Evolutionary conservation across 176 grass and related monocot genomes (phyloP), one percentile per base, ranked within the genome.

Genomic region (Musa itinerans): DNA sequence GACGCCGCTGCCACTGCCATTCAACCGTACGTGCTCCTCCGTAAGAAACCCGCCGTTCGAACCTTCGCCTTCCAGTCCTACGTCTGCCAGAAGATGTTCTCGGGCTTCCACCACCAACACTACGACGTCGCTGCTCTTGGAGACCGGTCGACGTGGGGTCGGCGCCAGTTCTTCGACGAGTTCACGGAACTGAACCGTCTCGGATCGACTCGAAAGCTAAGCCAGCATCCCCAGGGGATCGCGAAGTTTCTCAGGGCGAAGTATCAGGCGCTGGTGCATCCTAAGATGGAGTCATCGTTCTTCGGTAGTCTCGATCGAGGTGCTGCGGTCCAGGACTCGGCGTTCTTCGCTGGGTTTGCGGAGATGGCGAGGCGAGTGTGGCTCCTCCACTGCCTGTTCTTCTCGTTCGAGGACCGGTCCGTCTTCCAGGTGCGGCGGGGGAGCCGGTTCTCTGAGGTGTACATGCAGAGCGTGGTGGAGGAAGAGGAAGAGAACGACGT

Each of bases 371-470:
- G 89, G n/a, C 87, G 93, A n/a, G 83, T 96, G 0, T 96, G 93
- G 93, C 78, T 96, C 24, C 86, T 96, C 29, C 93, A 92, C 65
- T 96, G 89, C 73, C 88, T 96, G 65, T 92, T 96, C 87, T 96
- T 83, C 79, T 84, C 93, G 0, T 92, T 96, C 66, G 93, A 92
- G 78, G 74, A 48, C 11, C 78, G 76, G 4, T 80, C 82, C 50
- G 76, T 89, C 21, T 96, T 96, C 81, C 92, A 89, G 73, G 70
- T 78, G 43, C 79, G 72, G 3, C 49, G 82, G 52, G 84, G 92
- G 6, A 65, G 72, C 0, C 82, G 89, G 63, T 96, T 92, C 82
- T 92, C 89, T 16, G 89, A 92, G 82, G 87, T 96, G 59, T 96
- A 92, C 83, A 96, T 92, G 92, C 89, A 92, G 81, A 92, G 83